These are phyloP conservation scores for Cymbopogon citratus DNA, from an alignment of 176 grass and related monocot species.

Conservation along the genomic window DNA sequence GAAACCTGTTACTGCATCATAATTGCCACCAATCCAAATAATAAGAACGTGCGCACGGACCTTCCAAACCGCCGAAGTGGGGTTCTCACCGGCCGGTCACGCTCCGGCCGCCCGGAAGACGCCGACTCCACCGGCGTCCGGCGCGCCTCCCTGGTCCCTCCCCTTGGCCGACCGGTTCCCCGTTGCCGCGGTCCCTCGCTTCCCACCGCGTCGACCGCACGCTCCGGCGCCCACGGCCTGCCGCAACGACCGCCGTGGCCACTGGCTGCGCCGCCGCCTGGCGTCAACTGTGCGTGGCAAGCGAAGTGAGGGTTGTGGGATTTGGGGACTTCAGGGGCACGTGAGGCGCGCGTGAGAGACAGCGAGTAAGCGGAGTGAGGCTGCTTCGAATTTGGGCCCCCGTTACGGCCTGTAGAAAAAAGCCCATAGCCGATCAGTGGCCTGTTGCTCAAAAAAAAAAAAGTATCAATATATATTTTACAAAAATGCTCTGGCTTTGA, in stretches of 20 bases:
- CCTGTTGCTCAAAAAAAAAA: too few relatives aligned
- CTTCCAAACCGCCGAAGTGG: not conserved
- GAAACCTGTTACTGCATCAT: not conserved
- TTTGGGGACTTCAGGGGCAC: not conserved
- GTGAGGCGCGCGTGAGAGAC: not conserved
- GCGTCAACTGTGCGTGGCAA: not conserved
- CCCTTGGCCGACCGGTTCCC: not conserved
- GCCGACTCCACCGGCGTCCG: not conserved
- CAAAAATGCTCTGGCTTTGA: not conserved
- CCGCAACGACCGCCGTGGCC: not conserved
- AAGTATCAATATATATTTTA: not conserved
- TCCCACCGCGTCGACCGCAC: not conserved
- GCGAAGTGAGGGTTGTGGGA: not conserved
- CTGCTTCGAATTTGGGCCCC: not conserved
- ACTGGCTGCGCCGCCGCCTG: not conserved
- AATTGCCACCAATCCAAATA: not conserved
- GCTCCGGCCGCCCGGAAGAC: not conserved
- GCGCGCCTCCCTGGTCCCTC: not conserved
- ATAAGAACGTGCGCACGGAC: constrained; percentile 1
- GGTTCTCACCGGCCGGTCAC: not conserved
- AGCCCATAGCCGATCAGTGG: not conserved
- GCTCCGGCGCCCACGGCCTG: not conserved
- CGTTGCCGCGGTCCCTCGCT: not conserved
- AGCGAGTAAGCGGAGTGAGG: not conserved
- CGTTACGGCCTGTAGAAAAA: not conserved